A percentile compares a stretch with the other conserved stretches of the same genome.
Conservation (phyloP, 495 filamentous ascomycete species). For the Chlorociboria aeruginascens region DNA sequence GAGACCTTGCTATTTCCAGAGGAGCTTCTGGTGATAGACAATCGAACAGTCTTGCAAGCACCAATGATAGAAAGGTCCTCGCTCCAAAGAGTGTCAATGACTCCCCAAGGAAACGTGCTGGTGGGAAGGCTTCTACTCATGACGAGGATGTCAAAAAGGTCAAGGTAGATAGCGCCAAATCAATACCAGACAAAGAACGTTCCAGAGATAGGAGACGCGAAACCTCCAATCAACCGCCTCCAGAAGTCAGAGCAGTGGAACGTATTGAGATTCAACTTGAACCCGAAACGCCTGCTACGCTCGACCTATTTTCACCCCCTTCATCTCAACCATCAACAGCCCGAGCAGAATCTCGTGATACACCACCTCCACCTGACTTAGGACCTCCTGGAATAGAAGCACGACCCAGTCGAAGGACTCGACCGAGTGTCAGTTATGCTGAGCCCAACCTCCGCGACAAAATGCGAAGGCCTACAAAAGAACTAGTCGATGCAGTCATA, state of each 20-base stretch:
- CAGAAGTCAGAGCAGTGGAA: neutral
- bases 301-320: constrained; percentile 24
- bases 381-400: constrained; percentile 5
- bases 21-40: constrained; percentile 7
- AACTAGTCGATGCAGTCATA: constrained; percentile 58
- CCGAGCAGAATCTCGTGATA: constrained; percentile 19
- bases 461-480: constrained; percentile 72
- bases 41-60: neutral
- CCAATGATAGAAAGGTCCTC: constrained; percentile 34
- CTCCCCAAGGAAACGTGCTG: constrained; percentile 25
- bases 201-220: constrained; percentile 13
- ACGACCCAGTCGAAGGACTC: constrained; percentile 49
- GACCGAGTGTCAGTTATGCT: constrained; percentile 65
- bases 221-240: neutral
- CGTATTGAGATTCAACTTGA: constrained; percentile 12
- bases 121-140: constrained; percentile 9
- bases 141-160: constrained; percentile 5
- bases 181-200: constrained; percentile 11
- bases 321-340: constrained; percentile 26
- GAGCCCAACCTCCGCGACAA: constrained; percentile 77
- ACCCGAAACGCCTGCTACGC: constrained; percentile 18
- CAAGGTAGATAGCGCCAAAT: constrained; percentile 12
- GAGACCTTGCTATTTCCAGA: constrained; percentile 16
- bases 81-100: constrained; percentile 48
- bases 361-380: constrained; percentile 18